Percentiles rank a stretch among this genome's conserved stretches.
These are phyloP conservation scores for Salisapilia sapeloensis DNA, from an alignment of 352 stramenopile genomes.

Conservation along the genomic window DNA sequence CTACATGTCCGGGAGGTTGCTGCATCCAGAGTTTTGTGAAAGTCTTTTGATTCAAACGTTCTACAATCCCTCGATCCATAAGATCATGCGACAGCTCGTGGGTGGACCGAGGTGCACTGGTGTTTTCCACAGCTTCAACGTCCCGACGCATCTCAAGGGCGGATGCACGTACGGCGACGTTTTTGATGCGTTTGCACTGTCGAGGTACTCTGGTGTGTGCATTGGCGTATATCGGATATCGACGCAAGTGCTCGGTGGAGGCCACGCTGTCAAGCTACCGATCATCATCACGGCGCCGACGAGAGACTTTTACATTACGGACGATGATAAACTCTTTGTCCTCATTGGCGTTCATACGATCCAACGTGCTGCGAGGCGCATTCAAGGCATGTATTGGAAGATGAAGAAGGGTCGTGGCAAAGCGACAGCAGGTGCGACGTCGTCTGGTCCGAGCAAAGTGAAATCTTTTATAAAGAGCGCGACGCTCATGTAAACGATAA, in stretches of 20 bases:
- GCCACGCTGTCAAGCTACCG: conserved; percentile 28
- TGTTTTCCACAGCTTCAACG: conserved; percentile 36
- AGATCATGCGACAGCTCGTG: conserved; percentile 67
- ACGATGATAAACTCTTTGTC: conserved; percentile 44
- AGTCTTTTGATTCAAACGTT: conserved; percentile 40
- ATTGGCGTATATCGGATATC: conserved; percentile 59
- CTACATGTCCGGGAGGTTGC: conserved; percentile 68
- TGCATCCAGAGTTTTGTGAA: conserved; percentile 71
- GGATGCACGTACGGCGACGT: conserved; percentile 35
- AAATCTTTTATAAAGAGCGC: not conserved
- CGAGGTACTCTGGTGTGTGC: conserved; percentile 46
- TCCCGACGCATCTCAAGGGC: conserved; percentile 18
- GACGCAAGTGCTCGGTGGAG: conserved; percentile 19
- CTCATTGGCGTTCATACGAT: conserved; percentile 59
- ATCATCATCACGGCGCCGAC: conserved; percentile 65
- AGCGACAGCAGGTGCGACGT: not conserved
- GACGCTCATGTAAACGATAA: not conserved
- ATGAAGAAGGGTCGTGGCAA: no score
- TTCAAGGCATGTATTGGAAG: conserved; percentile 47
- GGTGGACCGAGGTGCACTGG: conserved; percentile 59
- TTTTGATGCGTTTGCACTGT: conserved; percentile 38
- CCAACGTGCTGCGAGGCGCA: conserved; percentile 28
- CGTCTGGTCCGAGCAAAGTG: not conserved
- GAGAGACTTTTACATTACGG: conserved; percentile 23
- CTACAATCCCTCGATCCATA: conserved; percentile 75